These are phyloP conservation scores for Cyclotella sp. DNA, from an alignment of 108 stramenopile species.

Conservation along the genomic window DNA sequence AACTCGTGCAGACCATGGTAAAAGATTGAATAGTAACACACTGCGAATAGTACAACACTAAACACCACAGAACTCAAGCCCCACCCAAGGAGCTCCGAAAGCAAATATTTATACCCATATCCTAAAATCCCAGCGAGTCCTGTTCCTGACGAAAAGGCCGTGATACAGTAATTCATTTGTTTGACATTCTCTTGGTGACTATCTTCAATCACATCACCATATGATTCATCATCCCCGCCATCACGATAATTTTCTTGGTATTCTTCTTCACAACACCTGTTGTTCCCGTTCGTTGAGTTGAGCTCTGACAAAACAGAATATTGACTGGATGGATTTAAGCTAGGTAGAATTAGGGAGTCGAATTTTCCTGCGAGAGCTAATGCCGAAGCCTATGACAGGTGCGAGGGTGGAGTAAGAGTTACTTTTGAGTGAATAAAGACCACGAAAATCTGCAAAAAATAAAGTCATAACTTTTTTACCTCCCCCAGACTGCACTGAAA, in stretches of 20 bases:
- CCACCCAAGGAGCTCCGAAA: slow-evolving; percentile 34
- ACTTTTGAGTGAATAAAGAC: background rate
- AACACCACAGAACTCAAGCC: slow-evolving; percentile 34
- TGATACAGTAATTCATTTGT: slow-evolving; percentile 51
- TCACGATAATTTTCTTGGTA: too few species aligned
- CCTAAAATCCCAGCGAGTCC: slow-evolving; percentile 82
- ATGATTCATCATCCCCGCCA: too few species aligned
- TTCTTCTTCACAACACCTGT: slow-evolving; percentile 11
- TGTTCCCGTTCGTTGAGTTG: background rate
- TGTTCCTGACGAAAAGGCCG: slow-evolving; percentile 82
- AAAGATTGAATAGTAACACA: slow-evolving; percentile 26
- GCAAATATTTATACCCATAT: slow-evolving; percentile 64
- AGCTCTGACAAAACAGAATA: slow-evolving; percentile 8
- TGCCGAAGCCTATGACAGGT: slow-evolving; percentile 60
- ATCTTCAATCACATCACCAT: background rate
- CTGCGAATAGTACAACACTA: slow-evolving; percentile 34
- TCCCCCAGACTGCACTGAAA: slow-evolving; percentile 86
- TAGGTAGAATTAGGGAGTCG: slow-evolving; percentile 23
- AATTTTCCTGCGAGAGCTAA: slow-evolving; percentile 80
- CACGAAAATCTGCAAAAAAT: background rate
- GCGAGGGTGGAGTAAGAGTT: background rate
- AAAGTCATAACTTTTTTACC: slow-evolving; percentile 9
- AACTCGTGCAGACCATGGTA: slow-evolving; percentile 18
- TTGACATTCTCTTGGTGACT: background rate
- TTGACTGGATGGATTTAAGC: background rate